Percentiles rank a stretch among this genome's conserved stretches.
Conservation (phyloP, 2,329 filamentous ascomycete genomes). For the Zalaria sp. region DNA sequence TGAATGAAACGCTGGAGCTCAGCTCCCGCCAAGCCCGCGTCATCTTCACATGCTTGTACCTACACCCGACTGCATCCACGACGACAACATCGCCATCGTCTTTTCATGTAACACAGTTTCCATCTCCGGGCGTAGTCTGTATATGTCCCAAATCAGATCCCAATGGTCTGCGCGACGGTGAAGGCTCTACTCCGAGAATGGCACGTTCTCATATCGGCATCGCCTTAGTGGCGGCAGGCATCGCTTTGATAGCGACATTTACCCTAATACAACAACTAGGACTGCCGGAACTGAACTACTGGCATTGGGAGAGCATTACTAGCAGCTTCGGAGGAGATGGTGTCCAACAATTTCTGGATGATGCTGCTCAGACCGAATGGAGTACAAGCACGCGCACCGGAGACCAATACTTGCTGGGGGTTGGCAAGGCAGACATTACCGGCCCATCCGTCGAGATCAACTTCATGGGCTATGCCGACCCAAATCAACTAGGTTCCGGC, state of each 20-base stretch:
- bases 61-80: no score
- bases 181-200: constrained; percentile 13
- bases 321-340: constrained; percentile 1
- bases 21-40: no score
- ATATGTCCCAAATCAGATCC: no score
- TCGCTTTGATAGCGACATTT: constrained; percentile 18
- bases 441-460: constrained; percentile 81
- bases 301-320: constrained; percentile 16
- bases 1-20: no score
- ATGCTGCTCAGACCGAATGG: background rate
- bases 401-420: constrained; percentile 47
- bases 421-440: constrained; percentile 60
- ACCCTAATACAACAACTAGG: constrained; percentile 21
- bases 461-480: constrained; percentile 82
- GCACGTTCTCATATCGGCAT: constrained; percentile 24
- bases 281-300: constrained; percentile 21
- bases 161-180: background rate
- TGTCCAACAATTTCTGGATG: background rate
- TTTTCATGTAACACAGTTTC: no score
- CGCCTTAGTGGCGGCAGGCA: constrained; percentile 21
- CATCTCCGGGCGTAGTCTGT: no score
- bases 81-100: no score
- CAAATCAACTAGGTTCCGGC: constrained; percentile 68
- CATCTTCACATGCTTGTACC: no score
- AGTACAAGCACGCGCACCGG: constrained; percentile 12